Percentiles rank a stretch among this genome's conserved stretches.
Evolutionary conservation across 345 rosid species (phyloP).

Genomic region (Pseudoturritis turrita): DNA sequence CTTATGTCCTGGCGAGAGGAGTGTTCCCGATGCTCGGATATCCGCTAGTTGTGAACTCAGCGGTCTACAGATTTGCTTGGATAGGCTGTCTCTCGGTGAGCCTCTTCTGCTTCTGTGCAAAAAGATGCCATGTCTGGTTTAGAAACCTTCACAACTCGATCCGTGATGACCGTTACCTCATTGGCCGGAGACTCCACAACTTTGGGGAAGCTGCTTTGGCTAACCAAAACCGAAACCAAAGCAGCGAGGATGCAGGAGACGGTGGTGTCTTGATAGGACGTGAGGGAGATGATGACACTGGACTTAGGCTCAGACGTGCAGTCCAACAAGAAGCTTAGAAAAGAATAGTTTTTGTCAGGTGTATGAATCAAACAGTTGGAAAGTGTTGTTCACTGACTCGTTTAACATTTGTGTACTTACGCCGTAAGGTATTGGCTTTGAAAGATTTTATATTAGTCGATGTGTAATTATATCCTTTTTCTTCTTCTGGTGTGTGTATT

Average conservation of each 20-base stretch:
- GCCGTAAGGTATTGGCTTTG: conserved; percentile 3
- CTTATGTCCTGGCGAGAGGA: conserved; percentile 88
- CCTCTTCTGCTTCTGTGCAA: conserved; percentile 69
- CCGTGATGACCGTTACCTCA: conserved; percentile 89
- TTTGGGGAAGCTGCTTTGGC: conserved; percentile 51
- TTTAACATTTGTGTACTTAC: conserved; percentile 12
- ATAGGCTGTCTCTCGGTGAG: conserved; percentile 86
- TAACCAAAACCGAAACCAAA: conserved; percentile 32
- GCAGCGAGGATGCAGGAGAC: conserved; percentile 16
- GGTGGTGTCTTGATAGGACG: conserved; percentile 35
- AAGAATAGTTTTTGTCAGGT: background rate
- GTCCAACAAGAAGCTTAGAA: conserved; percentile 36
- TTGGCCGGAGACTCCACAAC: conserved; percentile 95
- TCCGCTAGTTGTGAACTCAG: conserved; percentile 87
- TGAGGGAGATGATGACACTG: conserved; percentile 48
- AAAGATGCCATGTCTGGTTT: conserved; percentile 90
- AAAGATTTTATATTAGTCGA: conserved; percentile 7
- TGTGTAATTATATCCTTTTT: conserved; percentile 20
- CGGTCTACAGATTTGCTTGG: conserved; percentile 97
- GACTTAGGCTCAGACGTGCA: conserved; percentile 56
- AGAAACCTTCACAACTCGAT: conserved; percentile 98
- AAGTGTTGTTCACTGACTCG: background rate
- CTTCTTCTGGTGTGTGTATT: background rate
- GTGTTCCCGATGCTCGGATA: conserved; percentile 90
- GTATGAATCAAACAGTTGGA: background rate